A percentile compares a stretch with the other conserved stretches of the same genome.
phyloP scores from a whole-genome alignment of 202 grass and related monocot genomes.

The Carex arenaria region DNA sequence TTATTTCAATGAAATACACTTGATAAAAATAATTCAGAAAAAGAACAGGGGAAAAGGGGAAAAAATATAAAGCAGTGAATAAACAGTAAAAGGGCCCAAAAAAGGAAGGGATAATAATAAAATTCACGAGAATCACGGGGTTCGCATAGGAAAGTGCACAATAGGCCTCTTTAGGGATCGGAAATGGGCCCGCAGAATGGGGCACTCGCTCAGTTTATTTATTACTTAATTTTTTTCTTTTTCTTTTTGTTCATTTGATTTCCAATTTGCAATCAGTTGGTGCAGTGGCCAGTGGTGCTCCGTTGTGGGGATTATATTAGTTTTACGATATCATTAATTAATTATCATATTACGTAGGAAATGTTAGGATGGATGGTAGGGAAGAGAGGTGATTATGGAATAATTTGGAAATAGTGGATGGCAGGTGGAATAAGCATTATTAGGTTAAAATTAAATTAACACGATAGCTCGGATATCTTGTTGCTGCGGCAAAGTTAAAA shows the following conservation, averaged over 20 bases:
- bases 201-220: neutral
- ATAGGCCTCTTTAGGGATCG: neutral
- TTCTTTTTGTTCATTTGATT: neutral
- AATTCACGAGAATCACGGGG: neutral
- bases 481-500: neutral
- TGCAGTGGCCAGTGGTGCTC: neutral
- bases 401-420: neutral
- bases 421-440: neutral
- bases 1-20: neutral
- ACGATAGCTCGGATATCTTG: neutral
- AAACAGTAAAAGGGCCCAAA: neutral
- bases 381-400: constrained; percentile 13
- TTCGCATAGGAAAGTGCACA: neutral
- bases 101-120: neutral
- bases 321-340: neutral
- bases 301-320: neutral
- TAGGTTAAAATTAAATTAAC: neutral
- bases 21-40: neutral
- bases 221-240: neutral
- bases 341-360: neutral
- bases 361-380: neutral
- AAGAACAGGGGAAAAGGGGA: too few species aligned
- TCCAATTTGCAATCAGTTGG: neutral
- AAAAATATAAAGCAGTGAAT: neutral
- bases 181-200: neutral